A percentile compares a stretch with the other conserved stretches of the same genome.
phyloP scores from a whole-genome alignment of 1,284 basidiomycete species.

The Malassezia psittaci region DNA sequence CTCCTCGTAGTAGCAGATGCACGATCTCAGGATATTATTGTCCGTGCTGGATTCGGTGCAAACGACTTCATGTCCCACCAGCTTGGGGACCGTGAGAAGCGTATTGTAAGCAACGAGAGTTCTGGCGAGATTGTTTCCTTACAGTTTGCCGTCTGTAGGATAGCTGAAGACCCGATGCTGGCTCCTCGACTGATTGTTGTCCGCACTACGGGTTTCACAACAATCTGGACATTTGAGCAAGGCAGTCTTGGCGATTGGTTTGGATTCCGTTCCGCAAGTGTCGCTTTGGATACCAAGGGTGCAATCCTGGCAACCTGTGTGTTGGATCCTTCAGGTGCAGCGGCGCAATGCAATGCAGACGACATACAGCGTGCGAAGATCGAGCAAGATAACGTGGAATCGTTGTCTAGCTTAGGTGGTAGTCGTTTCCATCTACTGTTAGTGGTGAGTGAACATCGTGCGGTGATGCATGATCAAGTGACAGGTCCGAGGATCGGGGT shows the following conservation, averaged over 20 bases:
- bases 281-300: not conserved
- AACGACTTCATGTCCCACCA: constrained; percentile 10
- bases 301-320: constrained; percentile 16
- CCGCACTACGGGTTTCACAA: constrained; percentile 27
- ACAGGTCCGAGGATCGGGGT: constrained; percentile 25
- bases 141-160: constrained; percentile 29
- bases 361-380: constrained; percentile 7
- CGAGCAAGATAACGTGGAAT: constrained; percentile 3
- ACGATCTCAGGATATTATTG: constrained; percentile 30
- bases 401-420: not conserved
- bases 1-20: constrained; percentile 38
- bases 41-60: constrained; percentile 35
- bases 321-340: constrained; percentile 24
- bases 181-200: constrained; percentile 33
- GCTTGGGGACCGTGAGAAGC: constrained; percentile 15
- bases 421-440: constrained; percentile 15
- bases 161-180: constrained; percentile 24
- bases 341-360: not conserved
- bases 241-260: constrained; percentile 30
- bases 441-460: not conserved
- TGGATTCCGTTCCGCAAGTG: constrained; percentile 9
- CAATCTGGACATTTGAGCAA: constrained; percentile 35
- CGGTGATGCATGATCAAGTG: constrained; percentile 20
- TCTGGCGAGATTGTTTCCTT: constrained; percentile 26
- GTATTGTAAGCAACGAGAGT: constrained; percentile 28